Percentiles rank a stretch among this genome's conserved stretches.
Evolutionary conservation across 2,329 filamentous ascomycete genomes (phyloP).

Genomic region (Botrytis aclada): DNA sequence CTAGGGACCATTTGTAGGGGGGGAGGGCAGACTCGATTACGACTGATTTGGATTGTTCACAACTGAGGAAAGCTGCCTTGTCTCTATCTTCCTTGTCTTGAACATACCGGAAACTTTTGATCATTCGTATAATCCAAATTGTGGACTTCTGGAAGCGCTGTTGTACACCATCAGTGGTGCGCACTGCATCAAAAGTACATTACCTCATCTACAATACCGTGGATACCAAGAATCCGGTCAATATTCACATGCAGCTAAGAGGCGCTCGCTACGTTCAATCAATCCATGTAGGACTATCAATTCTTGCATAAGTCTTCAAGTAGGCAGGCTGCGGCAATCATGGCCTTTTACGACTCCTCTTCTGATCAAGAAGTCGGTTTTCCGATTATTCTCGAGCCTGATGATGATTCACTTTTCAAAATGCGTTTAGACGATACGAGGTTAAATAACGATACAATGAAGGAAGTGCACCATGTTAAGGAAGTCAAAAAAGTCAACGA

Average conservation of each 20-base stretch:
- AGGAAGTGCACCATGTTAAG: slow-evolving; percentile 27
- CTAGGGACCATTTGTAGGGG: neutral
- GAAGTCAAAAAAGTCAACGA: neutral
- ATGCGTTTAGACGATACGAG: slow-evolving; percentile 19
- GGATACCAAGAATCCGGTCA: slow-evolving; percentile 7
- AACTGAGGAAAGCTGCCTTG: neutral
- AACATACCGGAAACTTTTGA: neutral
- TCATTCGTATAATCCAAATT: neutral
- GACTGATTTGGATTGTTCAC: neutral
- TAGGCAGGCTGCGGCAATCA: slow-evolving; percentile 14
- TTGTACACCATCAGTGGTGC: slow-evolving; percentile 2
- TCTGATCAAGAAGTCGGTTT: slow-evolving; percentile 22
- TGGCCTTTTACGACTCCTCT: slow-evolving; percentile 28
- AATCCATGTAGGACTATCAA: slow-evolving; percentile 18
- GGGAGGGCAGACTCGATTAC: neutral
- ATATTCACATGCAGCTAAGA: slow-evolving; percentile 18
- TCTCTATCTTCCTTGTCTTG: neutral
- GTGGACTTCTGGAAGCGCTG: neutral
- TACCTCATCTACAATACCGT: slow-evolving; percentile 10
- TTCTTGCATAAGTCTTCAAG: slow-evolving; percentile 20
- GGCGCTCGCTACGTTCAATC: neutral
- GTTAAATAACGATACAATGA: slow-evolving; percentile 29
- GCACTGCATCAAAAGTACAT: slow-evolving; percentile 13
- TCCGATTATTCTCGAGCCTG: slow-evolving; percentile 29
- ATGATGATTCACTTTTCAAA: slow-evolving; percentile 19